Percentiles rank a stretch among this genome's conserved stretches.
Evolutionary conservation across 2,329 filamentous ascomycete genomes (phyloP).

Genomic region (Colletotrichum ledebouriae): DNA sequence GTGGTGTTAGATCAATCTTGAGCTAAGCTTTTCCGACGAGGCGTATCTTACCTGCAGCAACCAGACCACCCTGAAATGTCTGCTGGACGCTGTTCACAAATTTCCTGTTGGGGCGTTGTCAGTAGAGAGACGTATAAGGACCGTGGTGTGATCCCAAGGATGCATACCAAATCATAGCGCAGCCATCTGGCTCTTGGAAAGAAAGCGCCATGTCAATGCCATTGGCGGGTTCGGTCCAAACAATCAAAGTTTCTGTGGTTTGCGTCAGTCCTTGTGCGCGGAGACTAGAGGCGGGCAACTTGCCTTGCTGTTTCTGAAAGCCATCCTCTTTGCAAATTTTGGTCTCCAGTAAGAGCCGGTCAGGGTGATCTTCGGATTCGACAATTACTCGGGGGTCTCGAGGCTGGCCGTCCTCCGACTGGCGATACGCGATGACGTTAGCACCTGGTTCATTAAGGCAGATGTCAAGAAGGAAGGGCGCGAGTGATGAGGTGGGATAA

Average conservation of each 20-base stretch:
- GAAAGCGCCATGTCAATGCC: constrained; percentile 97
- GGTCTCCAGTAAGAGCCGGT: constrained; percentile 87
- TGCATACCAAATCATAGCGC: constrained; percentile 86
- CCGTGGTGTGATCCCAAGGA: constrained; percentile 36
- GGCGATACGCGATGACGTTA: constrained; percentile 34
- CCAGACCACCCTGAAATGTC: constrained; percentile 72
- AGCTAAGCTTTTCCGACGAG: background rate
- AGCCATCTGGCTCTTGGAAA: constrained; percentile 97
- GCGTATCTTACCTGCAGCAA: constrained; percentile 68
- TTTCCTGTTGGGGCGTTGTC: constrained; percentile 70
- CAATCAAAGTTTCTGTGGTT: constrained; percentile 87
- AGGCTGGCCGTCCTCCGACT: constrained; percentile 70
- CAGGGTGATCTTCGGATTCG: constrained; percentile 91
- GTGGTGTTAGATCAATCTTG: constrained; percentile 46
- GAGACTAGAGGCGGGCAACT: constrained; percentile 48
- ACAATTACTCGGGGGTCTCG: constrained; percentile 92
- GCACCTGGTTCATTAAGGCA: constrained; percentile 8
- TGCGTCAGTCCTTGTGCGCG: constrained; percentile 48
- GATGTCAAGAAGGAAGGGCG: background rate
- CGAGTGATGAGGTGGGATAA: constrained; percentile 29
- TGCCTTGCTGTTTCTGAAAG: constrained; percentile 98
- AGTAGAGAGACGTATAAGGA: constrained; percentile 28
- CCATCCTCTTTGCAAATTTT: constrained; percentile 93
- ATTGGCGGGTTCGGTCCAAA: constrained; percentile 91
- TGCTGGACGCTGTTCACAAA: constrained; percentile 91